Conservation (phyloP, 148 eudicot species). For the Camellia sinensis region DNA sequence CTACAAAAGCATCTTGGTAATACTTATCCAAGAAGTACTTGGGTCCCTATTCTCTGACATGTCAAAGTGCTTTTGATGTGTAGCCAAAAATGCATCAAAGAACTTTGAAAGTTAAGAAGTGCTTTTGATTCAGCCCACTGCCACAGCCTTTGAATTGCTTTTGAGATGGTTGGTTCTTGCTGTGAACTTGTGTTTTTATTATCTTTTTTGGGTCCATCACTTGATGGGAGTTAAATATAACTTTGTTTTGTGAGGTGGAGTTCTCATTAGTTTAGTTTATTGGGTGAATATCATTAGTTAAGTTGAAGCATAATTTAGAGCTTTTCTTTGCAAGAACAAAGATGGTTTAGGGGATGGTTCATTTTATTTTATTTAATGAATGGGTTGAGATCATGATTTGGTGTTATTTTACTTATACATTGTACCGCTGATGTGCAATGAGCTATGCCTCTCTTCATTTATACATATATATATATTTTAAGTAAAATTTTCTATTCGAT, state of each 20-base stretch:
- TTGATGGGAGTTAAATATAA: background rate
- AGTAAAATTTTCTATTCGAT: too few species aligned
- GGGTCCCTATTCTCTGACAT: background rate
- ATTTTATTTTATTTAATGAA: too few species aligned
- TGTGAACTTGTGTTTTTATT: background rate
- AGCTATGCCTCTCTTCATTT: too few species aligned
- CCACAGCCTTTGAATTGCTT: background rate
- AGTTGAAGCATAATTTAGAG: background rate
- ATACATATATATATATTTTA: too few species aligned
- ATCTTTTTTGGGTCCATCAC: background rate
- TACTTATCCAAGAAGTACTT: background rate
- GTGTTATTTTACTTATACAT: too few species aligned
- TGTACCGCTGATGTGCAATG: too few species aligned
- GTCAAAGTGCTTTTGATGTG: conserved; percentile 1
- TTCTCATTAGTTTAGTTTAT: background rate
- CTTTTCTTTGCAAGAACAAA: background rate
- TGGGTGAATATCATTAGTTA: background rate
- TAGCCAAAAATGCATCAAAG: background rate
- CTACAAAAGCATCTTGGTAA: background rate
- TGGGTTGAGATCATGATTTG: too few species aligned
- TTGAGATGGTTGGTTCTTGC: background rate
- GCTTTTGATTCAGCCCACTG: background rate
- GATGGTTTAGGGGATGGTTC: too few species aligned
- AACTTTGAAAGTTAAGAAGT: background rate
- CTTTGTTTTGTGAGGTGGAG: background rate